Conservation (phyloP, 331 rosid species). For the Acacia pycnantha region DNA sequence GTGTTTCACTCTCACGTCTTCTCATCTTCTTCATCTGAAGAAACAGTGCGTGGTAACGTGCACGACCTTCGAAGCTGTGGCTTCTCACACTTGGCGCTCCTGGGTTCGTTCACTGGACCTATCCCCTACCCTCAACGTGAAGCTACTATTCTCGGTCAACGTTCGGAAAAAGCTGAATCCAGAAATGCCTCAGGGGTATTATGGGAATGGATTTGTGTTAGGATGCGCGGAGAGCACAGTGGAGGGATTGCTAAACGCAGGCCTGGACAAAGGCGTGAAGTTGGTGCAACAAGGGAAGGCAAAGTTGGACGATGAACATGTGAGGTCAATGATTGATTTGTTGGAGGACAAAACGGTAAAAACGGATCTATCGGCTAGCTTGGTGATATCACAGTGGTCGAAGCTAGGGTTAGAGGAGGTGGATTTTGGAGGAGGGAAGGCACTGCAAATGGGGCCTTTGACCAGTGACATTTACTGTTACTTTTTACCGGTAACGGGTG, state of each 20-base stretch:
- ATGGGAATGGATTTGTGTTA: slow-evolving; percentile 76
- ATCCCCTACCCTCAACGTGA: slow-evolving; percentile 34
- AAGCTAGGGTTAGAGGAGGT: slow-evolving; percentile 76
- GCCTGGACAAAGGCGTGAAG: slow-evolving; percentile 49
- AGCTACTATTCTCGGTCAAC: slow-evolving; percentile 78
- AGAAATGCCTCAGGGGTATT: slow-evolving; percentile 56
- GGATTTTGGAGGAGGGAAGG: slow-evolving; percentile 82
- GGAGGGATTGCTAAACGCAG: slow-evolving; percentile 40
- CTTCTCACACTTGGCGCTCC: slow-evolving; percentile 90
- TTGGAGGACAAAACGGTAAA: slow-evolving; percentile 63
- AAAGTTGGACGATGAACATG: slow-evolving; percentile 37
- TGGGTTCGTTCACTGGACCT: slow-evolving; percentile 63
- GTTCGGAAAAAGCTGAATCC: slow-evolving; percentile 42
- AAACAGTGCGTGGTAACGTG: slow-evolving; percentile 58
- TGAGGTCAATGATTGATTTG: slow-evolving; percentile 66
- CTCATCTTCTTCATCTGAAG: slow-evolving; percentile 53
- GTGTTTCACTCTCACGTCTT: slow-evolving; percentile 50
- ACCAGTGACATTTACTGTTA: slow-evolving; percentile 75
- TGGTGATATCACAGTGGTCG: slow-evolving; percentile 91
- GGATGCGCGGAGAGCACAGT: slow-evolving; percentile 63
- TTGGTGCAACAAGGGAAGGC: slow-evolving; percentile 65
- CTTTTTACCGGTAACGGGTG: slow-evolving; percentile 70
- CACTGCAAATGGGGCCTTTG: slow-evolving; percentile 75
- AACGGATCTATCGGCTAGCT: slow-evolving; percentile 57
- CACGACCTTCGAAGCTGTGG: slow-evolving; percentile 70